Percentiles rank a stretch among this genome's conserved stretches.
Evolutionary conservation across 768 basidiomycete genomes (phyloP).

Genomic region (Mycena galopus): DNA sequence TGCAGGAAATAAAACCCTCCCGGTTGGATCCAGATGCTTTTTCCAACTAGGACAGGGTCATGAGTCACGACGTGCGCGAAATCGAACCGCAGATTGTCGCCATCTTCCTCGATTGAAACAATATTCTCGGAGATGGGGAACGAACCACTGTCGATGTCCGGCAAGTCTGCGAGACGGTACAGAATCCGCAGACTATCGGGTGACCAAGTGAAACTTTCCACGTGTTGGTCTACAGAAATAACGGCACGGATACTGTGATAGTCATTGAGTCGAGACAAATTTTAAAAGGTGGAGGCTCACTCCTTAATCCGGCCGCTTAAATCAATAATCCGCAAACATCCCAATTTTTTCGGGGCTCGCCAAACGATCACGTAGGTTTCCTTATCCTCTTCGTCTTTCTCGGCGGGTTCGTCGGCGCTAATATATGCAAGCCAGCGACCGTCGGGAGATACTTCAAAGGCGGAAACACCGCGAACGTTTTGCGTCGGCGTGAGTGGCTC

Average conservation of each 20-base stretch:
- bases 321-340: conserved; percentile 31
- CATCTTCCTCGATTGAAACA: conserved; percentile 19
- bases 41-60: neutral
- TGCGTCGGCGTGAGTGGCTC: conserved; percentile 19
- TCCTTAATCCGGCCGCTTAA: conserved; percentile 13
- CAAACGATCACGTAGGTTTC: conserved; percentile 30
- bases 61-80: conserved; percentile 24
- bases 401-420: conserved; percentile 31
- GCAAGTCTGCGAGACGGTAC: conserved; percentile 10
- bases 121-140: conserved; percentile 29
- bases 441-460: conserved; percentile 27
- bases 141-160: conserved; percentile 17
- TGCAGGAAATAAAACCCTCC: conserved; percentile 21
- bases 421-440: conserved; percentile 33
- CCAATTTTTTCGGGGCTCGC: conserved; percentile 5
- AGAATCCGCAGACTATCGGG: conserved; percentile 31
- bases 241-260: conserved; percentile 4
- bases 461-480: conserved; percentile 18
- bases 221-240: conserved; percentile 19
- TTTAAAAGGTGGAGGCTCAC: neutral
- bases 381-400: conserved; percentile 29
- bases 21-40: conserved; percentile 23
- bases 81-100: neutral
- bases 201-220: conserved; percentile 28
- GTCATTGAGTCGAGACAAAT: neutral